Conservation (phyloP, 2,329 filamentous ascomycete species). For the Penicillium decumbens region DNA sequence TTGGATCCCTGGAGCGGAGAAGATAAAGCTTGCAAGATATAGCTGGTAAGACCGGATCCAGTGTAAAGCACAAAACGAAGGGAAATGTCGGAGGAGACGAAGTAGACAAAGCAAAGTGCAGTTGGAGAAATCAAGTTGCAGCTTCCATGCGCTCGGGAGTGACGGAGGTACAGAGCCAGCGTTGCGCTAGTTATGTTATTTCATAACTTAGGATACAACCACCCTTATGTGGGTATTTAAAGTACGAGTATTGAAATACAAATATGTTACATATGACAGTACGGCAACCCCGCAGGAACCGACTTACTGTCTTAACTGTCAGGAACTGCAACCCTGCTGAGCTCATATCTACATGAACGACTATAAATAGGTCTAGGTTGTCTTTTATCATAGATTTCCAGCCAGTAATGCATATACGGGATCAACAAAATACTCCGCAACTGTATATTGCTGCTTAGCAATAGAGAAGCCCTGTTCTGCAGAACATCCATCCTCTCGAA, state of each 20-base stretch:
- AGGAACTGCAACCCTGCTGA: slow-evolving; percentile 12
- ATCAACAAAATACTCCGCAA: too few species aligned
- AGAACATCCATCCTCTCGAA: too few species aligned
- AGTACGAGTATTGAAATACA: not conserved
- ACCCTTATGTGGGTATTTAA: not conserved
- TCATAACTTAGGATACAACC: not conserved
- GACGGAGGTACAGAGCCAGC: slow-evolving; percentile 10
- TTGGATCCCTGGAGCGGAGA: slow-evolving; percentile 3
- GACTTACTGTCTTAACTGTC: slow-evolving; percentile 24
- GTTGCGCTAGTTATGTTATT: not conserved
- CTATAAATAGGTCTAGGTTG: not conserved
- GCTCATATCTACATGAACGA: not conserved
- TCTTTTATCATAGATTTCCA: not conserved
- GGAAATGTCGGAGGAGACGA: not conserved
- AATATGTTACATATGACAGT: not conserved
- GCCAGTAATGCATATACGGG: too few species aligned
- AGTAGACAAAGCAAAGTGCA: slow-evolving; percentile 4
- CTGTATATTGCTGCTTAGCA: too few species aligned
- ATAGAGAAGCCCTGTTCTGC: too few species aligned
- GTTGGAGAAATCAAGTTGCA: slow-evolving; percentile 18
- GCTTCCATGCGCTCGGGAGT: slow-evolving; percentile 14
- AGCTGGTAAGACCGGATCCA: slow-evolving; percentile 19
- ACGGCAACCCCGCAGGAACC: slow-evolving; percentile 19
- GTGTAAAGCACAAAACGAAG: slow-evolving; percentile 5
- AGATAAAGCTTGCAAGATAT: not conserved